Percentiles rank a stretch among this genome's conserved stretches.
Conservation (phyloP, 2,329 filamentous ascomycete genomes). For the Trichophyton schoenleinii region DNA sequence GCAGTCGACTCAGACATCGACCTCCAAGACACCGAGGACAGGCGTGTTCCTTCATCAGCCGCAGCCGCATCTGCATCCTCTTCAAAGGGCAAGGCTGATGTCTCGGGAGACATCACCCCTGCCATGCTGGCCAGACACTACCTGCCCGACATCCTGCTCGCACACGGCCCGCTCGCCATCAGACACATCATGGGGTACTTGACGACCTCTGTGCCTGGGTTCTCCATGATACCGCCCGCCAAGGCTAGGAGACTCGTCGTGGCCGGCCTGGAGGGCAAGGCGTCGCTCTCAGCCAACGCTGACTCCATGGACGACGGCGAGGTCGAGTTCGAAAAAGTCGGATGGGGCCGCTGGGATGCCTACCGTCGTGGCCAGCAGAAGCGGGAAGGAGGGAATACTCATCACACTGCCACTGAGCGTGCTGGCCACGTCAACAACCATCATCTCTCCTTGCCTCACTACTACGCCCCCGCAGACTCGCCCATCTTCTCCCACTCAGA, state of each 20-base stretch:
- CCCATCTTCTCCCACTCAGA: conserved; percentile 60
- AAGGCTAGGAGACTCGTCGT: conserved; percentile 87
- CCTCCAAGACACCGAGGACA: conserved; percentile 51
- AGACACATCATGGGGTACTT: conserved; percentile 91
- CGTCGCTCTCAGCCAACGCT: conserved; percentile 38
- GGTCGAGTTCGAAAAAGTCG: conserved; percentile 73
- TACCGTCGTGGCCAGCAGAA: conserved; percentile 54
- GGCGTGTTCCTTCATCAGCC: conserved; percentile 19
- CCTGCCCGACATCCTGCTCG: conserved; percentile 77
- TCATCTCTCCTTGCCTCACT: conserved; percentile 27
- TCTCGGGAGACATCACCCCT: conserved; percentile 70
- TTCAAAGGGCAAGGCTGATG: conserved; percentile 48
- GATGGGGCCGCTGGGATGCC: conserved; percentile 94
- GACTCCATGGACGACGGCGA: conserved; percentile 44
- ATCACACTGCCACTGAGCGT: conserved; percentile 30
- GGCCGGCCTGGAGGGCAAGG: conserved; percentile 73
- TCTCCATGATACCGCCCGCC: conserved; percentile 72
- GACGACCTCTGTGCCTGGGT: conserved; percentile 84
- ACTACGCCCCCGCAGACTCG: conserved; percentile 57
- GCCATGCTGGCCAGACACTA: conserved; percentile 77
- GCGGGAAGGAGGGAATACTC: background rate
- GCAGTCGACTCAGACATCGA: conserved; percentile 75
- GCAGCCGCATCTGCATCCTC: conserved; percentile 18
- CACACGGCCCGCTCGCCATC: conserved; percentile 83
- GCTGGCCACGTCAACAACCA: conserved; percentile 26